These are phyloP conservation scores for Straminergon stramineum DNA, from an alignment of 225 moss, liverwort and hornwort species.

Conservation along the genomic window DNA sequence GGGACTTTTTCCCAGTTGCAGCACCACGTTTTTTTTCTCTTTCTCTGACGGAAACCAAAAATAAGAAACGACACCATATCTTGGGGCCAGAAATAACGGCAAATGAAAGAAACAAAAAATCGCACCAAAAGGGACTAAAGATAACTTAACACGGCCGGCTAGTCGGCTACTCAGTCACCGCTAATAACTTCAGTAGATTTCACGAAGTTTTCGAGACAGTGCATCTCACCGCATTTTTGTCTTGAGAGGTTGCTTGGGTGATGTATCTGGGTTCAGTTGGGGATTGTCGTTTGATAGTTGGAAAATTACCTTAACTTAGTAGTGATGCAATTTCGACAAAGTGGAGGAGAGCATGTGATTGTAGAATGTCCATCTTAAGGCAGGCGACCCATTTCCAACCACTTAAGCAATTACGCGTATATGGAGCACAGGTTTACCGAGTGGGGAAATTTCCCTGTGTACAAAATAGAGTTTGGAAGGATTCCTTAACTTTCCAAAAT, in stretches of 20 bases:
- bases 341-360: background rate
- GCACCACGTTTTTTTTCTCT: background rate
- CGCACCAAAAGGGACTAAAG: no score
- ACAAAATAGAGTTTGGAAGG: no score
- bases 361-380: background rate
- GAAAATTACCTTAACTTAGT: background rate
- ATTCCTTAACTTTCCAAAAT: no score
- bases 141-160: no score
- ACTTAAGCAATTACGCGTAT: no score
- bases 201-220: no score
- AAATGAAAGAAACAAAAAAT: no score
- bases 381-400: no score
- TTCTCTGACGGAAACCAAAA: background rate
- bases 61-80: background rate
- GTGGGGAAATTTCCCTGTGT: no score
- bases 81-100: background rate
- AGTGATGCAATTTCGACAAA: background rate
- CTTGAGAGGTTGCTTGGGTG: background rate
- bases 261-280: background rate
- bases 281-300: background rate
- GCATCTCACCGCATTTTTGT: background rate
- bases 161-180: no score
- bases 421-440: no score
- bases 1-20: background rate
- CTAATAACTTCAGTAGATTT: no score